These are phyloP conservation scores for Penicillium parvum DNA, from an alignment of 495 filamentous ascomycete species.

Conservation along the genomic window DNA sequence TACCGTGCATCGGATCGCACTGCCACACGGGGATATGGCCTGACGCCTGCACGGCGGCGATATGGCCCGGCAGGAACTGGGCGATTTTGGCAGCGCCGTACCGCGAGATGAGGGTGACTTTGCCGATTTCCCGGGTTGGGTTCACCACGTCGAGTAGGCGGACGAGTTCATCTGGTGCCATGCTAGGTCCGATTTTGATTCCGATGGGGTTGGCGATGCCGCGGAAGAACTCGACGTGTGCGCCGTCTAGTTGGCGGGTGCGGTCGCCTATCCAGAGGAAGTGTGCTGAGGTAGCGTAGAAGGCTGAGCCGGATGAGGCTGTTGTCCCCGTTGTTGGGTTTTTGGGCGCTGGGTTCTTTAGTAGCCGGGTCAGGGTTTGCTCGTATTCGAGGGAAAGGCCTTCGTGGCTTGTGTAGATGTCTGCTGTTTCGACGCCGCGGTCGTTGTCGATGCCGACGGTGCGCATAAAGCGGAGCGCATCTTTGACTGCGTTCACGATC, in stretches of 20 bases:
- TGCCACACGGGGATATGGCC: conserved; percentile 87
- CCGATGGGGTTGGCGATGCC: conserved; percentile 94
- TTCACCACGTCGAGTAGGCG: conserved; percentile 78
- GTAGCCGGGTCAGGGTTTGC: conserved; percentile 70
- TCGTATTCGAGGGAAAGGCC: conserved; percentile 94
- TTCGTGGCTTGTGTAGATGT: conserved; percentile 93
- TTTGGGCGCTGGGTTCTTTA: conserved; percentile 59
- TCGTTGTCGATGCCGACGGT: conserved; percentile 90
- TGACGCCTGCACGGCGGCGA: conserved; percentile 73
- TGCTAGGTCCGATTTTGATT: conserved; percentile 90
- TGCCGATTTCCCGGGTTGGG: conserved; percentile 73
- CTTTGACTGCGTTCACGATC: conserved; percentile 81
- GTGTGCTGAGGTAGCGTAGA: conserved; percentile 89
- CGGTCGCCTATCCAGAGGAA: conserved; percentile 99
- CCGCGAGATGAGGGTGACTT: conserved; percentile 92
- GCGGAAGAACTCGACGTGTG: conserved; percentile 95
- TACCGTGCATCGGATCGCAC: conserved; percentile 97
- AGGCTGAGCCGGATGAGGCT: conserved; percentile 33
- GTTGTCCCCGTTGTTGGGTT: conserved; percentile 7
- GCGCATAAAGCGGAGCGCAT: conserved; percentile 91
- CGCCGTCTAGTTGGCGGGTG: conserved; percentile 85
- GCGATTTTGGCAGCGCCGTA: conserved; percentile 77
- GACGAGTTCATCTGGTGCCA: conserved; percentile 66
- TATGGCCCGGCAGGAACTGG: conserved; percentile 70
- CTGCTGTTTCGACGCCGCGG: conserved; percentile 81